phyloP scores from a whole-genome alignment of 768 basidiomycete genomes.

The Hortiboletus flavorubellus region DNA sequence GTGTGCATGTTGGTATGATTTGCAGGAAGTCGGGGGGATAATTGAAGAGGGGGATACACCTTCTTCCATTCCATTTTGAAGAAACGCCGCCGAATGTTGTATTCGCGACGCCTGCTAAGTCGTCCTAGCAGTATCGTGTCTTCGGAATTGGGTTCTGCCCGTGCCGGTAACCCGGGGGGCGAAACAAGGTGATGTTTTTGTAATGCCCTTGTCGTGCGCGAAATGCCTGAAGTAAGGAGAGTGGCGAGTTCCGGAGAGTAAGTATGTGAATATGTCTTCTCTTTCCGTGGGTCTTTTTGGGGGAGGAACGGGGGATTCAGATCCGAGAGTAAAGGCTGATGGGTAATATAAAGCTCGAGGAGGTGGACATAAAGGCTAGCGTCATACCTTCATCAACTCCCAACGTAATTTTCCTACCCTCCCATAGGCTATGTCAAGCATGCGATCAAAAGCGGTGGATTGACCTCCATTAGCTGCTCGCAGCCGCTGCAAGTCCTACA shows the following conservation, averaged over 20 bases:
- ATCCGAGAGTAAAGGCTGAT: constrained; percentile 55
- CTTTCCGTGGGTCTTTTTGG: constrained; percentile 48
- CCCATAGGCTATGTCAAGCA: constrained; percentile 73
- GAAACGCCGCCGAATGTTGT: constrained; percentile 69
- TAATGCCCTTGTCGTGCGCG: constrained; percentile 47
- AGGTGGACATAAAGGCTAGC: neutral
- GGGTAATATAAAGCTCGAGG: constrained; percentile 7
- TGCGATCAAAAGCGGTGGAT: constrained; percentile 46
- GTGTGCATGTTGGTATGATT: constrained; percentile 4
- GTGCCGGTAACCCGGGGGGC: constrained; percentile 57
- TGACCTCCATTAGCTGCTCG: constrained; percentile 52
- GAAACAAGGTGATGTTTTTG: constrained; percentile 36
- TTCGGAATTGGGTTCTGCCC: constrained; percentile 53
- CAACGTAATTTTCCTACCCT: constrained; percentile 66
- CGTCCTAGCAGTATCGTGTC: constrained; percentile 60
- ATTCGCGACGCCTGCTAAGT: constrained; percentile 69
- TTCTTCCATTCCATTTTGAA: constrained; percentile 54
- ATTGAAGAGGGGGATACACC: constrained; percentile 57
- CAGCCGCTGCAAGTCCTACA: constrained; percentile 53
- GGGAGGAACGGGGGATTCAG: constrained; percentile 39
- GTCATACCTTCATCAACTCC: constrained; percentile 61
- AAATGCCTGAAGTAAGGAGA: constrained; percentile 52
- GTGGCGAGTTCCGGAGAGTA: constrained; percentile 62
- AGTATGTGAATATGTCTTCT: constrained; percentile 58
- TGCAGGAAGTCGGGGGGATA: constrained; percentile 28